phyloP scores from a whole-genome alignment of 768 basidiomycete genomes.

The Rossbeevera mucosa region DNA sequence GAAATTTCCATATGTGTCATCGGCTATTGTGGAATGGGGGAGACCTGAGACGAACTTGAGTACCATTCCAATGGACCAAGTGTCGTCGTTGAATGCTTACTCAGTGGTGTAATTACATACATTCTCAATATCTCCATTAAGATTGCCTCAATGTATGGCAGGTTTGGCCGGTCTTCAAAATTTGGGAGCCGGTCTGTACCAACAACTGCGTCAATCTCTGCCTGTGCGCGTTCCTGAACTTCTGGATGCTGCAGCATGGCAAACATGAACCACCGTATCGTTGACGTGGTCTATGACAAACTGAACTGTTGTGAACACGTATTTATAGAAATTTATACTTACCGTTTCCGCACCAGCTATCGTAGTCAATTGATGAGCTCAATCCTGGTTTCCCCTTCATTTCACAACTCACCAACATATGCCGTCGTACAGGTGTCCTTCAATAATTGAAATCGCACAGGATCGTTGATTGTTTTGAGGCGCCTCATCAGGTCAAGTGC shows the following conservation, averaged over 20 bases:
- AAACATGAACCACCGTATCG: conserved; percentile 26
- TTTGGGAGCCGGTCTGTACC: conserved; percentile 27
- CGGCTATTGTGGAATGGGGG: conserved; percentile 16
- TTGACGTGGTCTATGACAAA: conserved; percentile 7
- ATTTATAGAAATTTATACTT: background rate
- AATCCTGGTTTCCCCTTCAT: background rate
- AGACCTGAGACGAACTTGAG: conserved; percentile 3
- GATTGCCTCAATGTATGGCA: conserved; percentile 30
- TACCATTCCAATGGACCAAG: background rate
- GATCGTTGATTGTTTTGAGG: conserved; percentile 1
- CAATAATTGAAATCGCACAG: conserved; percentile 6
- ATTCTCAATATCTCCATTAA: conserved; percentile 29
- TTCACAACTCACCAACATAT: conserved; percentile 13
- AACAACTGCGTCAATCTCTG: conserved; percentile 28
- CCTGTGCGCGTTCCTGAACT: conserved; percentile 28
- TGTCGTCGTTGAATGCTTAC: conserved; percentile 5
- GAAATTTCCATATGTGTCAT: conserved; percentile 13
- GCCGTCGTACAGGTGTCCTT: conserved; percentile 13
- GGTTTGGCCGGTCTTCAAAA: conserved; percentile 17
- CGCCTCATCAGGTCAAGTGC: conserved; percentile 7
- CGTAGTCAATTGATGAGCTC: background rate
- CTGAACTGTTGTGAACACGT: background rate
- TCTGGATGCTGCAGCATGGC: conserved; percentile 31
- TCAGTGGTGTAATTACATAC: conserved; percentile 24
- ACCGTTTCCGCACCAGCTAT: conserved; percentile 21